phyloP scores from a whole-genome alignment of 2,329 filamentous ascomycete genomes.

The Colletotrichum acutatum region DNA sequence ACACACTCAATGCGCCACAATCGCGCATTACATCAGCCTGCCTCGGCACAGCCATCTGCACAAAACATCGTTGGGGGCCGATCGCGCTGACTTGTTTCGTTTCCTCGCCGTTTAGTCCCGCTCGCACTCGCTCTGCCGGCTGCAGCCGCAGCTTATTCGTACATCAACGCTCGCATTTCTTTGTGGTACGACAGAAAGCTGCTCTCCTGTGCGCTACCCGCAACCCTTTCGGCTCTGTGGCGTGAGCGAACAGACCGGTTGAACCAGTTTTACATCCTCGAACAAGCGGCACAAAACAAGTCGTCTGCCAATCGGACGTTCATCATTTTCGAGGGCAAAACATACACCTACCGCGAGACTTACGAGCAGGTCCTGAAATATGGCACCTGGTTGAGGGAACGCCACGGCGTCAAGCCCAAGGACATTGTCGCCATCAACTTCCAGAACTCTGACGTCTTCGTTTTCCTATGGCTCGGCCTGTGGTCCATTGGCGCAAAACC shows the following conservation, averaged over 20 bases:
- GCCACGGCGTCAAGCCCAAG: conserved; percentile 70
- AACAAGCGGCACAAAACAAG: conserved; percentile 68
- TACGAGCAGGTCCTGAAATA: conserved; percentile 79
- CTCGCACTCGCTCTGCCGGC: conserved; percentile 68
- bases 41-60: background rate
- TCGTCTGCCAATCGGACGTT: conserved; percentile 66
- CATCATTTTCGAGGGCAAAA: conserved; percentile 74
- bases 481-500: conserved; percentile 87
- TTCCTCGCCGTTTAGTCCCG: conserved; percentile 53
- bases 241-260: conserved; percentile 69
- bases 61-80: background rate
- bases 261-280: conserved; percentile 81
- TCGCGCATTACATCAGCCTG: conserved; percentile 9
- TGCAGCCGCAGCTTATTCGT: conserved; percentile 75
- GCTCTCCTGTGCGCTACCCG: conserved; percentile 63
- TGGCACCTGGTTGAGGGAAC: conserved; percentile 78
- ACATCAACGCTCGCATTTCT: conserved; percentile 78
- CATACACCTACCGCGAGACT: conserved; percentile 79
- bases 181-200: conserved; percentile 74
- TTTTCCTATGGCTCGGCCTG: conserved; percentile 80
- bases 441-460: conserved; percentile 81
- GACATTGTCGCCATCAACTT: conserved; percentile 86
- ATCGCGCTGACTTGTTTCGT: conserved; percentile 19
- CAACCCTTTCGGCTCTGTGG: conserved; percentile 53
- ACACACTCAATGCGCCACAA: background rate